Base-by-base conservation (phyloP, 2,329 filamentous ascomycete genomes). In the Trichoderma sp. region DNA sequence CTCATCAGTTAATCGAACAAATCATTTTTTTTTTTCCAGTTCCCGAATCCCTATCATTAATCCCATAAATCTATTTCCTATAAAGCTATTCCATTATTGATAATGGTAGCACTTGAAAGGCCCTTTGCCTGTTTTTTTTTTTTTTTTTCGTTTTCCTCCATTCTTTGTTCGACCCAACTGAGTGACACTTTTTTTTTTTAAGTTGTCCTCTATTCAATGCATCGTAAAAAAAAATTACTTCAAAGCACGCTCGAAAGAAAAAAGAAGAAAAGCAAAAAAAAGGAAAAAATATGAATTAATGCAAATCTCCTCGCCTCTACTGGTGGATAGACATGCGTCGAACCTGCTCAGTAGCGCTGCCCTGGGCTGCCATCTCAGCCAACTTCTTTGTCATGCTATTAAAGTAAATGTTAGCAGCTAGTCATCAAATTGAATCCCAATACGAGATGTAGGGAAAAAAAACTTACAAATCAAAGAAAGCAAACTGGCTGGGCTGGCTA, bases 391-490 rank as follows among this genome's bases (percentile, higher is more conserved):
- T 88, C 89, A 91, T 90, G 77, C 88, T 90, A 71, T 73, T 55
- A 11, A 54, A 37, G 16, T 5, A 37, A 16, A n/a, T 51, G 43
- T 68, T 61, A 59, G 59, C 46, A 59, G 68, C 30, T 66, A 28
- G 49, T 54, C 14, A n/a, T n/a, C 11, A n/a, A 11, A 30, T 13
- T 4, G 68, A 13, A 11, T 39, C 14, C 21, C 37, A 16, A 8
- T 16, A n/a, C 5, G 14, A 16, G 26, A 1, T 16, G 28, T 34
- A 1, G 32, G 8, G n/a, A n/a, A 2, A 24, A 14, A 7, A 55
- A 30, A 91, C 91, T 89, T 83, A 94, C 92, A 98, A 99, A 79
- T 97, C 93, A 81, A 97, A 99, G 86, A 99, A 99, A 49, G 95
- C 94, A 83, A 99, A 98, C 77, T 97, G 95, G 83, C 91, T 96